Evolutionary conservation across 1,139 yeast species (phyloP), one percentile per base, ranked within the genome.

Genomic region (Debaryomycetaceae sp.): DNA sequence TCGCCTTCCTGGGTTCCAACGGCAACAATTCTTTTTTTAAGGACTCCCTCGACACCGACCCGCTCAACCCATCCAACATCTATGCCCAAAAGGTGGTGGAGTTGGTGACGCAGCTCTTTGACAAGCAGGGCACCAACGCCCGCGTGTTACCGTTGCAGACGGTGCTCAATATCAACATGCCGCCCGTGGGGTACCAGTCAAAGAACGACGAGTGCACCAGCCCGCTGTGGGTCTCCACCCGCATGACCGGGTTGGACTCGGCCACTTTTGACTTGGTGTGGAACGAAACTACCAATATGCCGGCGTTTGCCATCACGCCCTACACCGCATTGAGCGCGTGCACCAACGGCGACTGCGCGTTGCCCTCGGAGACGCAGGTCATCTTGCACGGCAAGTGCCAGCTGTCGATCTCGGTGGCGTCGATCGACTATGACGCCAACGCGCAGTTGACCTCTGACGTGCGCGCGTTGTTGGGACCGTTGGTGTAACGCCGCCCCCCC

Each of bases 1-100:
- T 65, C 41, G 71, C 72, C 9, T 58, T 67, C 51, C 64, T 71
- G 21, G 71, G 69, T 30, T 58, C 71, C 29, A 65, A 63, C 48
- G 26, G 45, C 18, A 65, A 65, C 59, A 64, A 65, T 51, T 55
- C 71, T 8, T 63, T 63, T 53, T 65, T 46, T 55, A 54, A 57
- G 45, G 68, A 61, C 45, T 40, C 43, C 34, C 57, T 60, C 42
- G 52, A 60, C 44, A 48, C 53, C 32, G 62, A 60, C 42, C 43
- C 51, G 26, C 39, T 45, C 35, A 53, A 53, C 29, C 64, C 66
- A 31, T 46, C 68, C 16, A 62, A 64, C 42, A 61, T 62, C 36
- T 57, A 56, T 41, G 56, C 67, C 23, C 48, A 48, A 28, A 46
- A 46, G 45, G 51, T 59, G 15, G 58, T 52, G 28, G 50, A 58